Evolutionary conservation across 139 green algal species (phyloP).

Genomic region (Mychonastes homosphaera): DNA sequence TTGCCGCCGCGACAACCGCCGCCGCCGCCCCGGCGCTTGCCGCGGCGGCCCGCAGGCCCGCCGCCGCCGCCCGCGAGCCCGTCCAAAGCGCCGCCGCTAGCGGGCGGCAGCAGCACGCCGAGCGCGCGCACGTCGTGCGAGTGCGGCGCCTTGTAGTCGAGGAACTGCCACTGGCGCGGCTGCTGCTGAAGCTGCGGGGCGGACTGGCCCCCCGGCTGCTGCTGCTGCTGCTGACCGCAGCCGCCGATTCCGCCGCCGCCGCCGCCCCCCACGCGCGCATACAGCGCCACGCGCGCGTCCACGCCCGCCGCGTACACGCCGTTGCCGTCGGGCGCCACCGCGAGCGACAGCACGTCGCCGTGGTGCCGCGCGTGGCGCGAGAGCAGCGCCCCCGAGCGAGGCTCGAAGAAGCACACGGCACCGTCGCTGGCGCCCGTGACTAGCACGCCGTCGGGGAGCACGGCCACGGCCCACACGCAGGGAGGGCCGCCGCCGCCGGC

Average conservation of each 20-base stretch:
- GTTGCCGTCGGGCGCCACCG: conserved; percentile 48
- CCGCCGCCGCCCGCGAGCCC: too few relatives aligned
- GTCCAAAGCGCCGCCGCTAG: too few relatives aligned
- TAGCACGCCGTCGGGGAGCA: conserved; percentile 71
- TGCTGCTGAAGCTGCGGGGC: not conserved
- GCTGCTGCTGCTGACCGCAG: not conserved
- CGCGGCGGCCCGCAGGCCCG: too few relatives aligned
- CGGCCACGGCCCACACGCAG: conserved; percentile 71
- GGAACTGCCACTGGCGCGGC: conserved; percentile 50
- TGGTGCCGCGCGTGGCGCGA: conserved; percentile 49
- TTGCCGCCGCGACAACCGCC: not conserved
- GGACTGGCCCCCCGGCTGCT: not conserved
- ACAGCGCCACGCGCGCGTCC: conserved; percentile 49
- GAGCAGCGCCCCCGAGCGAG: conserved; percentile 61
- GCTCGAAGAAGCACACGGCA: conserved; percentile 75
- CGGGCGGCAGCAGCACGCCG: conserved; percentile 38
- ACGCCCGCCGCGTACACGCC: conserved; percentile 74
- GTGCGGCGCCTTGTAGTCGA: conserved; percentile 68
- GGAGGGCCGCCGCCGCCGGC: conserved; percentile 21
- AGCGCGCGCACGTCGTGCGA: conserved; percentile 76
- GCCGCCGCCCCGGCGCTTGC: too few relatives aligned
- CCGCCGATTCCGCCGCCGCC: not conserved
- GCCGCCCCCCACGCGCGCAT: not conserved
- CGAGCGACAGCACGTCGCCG: conserved; percentile 74
- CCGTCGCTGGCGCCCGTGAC: conserved; percentile 70